Conservation (phyloP, 1,284 basidiomycete species). For the Fereydounia khargensis region DNA sequence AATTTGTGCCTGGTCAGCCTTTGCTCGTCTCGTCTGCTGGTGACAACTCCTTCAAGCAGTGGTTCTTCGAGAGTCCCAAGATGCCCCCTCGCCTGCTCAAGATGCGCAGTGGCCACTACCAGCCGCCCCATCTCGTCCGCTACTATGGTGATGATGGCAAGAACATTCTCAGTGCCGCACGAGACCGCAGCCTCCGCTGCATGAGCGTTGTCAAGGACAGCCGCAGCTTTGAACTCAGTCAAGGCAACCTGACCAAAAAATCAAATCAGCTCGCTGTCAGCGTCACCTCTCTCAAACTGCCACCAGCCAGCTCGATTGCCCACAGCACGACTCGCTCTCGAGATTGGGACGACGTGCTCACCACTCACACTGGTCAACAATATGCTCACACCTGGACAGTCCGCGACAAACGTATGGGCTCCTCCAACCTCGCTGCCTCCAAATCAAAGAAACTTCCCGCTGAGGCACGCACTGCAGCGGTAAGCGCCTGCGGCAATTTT, state of each 20-base stretch:
- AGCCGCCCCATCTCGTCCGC: constrained; percentile 84
- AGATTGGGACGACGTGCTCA: constrained; percentile 97
- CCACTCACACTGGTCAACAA: constrained; percentile 71
- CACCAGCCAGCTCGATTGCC: constrained; percentile 73
- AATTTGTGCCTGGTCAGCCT: constrained; percentile 47
- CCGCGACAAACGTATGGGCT: constrained; percentile 45
- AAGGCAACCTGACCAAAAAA: constrained; percentile 76
- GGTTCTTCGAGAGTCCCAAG: constrained; percentile 80
- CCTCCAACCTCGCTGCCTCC: constrained; percentile 20
- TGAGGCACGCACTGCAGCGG: constrained; percentile 61
- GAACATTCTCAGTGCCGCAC: constrained; percentile 66
- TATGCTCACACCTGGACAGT: constrained; percentile 46
- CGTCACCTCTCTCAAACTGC: constrained; percentile 63
- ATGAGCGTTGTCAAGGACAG: constrained; percentile 75
- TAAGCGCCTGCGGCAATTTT: constrained; percentile 95
- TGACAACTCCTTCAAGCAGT: constrained; percentile 67
- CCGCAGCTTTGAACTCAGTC: constrained; percentile 77
- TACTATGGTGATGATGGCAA: constrained; percentile 97
- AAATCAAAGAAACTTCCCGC: constrained; percentile 56
- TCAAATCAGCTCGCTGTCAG: constrained; percentile 77
- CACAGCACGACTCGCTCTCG: constrained; percentile 78
- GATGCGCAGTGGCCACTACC: constrained; percentile 84
- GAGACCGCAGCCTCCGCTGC: constrained; percentile 80
- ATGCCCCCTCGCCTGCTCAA: constrained; percentile 75
- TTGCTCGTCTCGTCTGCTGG: constrained; percentile 41